phyloP scores from a whole-genome alignment of 768 basidiomycete species.

The Leccinum truebloodii region DNA sequence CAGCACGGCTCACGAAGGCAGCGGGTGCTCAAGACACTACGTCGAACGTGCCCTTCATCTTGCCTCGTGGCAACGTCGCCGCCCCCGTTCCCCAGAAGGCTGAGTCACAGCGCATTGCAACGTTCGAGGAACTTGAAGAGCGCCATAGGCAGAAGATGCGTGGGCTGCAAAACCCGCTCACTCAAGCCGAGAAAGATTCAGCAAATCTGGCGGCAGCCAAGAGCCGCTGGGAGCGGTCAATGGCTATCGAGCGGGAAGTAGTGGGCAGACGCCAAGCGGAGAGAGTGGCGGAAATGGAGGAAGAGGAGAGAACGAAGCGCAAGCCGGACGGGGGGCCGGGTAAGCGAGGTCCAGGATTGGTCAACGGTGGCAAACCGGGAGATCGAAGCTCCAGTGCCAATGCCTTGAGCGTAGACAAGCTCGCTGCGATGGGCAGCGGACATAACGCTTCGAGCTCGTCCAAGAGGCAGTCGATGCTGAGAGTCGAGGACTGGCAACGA shows the following conservation, averaged over 20 bases:
- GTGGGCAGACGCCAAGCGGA: slow-evolving; percentile 74
- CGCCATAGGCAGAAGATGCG: slow-evolving; percentile 84
- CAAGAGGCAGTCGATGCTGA: slow-evolving; percentile 69
- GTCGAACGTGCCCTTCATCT: slow-evolving; percentile 43
- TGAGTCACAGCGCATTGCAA: slow-evolving; percentile 56
- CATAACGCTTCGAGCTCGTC: slow-evolving; percentile 41
- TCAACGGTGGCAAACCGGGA: slow-evolving; percentile 36
- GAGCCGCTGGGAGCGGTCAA: slow-evolving; percentile 81
- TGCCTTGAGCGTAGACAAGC: slow-evolving; percentile 57
- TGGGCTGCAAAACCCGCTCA: slow-evolving; percentile 80
- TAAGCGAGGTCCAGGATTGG: slow-evolving; percentile 33
- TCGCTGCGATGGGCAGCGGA: slow-evolving; percentile 44
- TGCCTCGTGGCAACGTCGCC: slow-evolving; percentile 46
- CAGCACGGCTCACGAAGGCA: slow-evolving; percentile 35
- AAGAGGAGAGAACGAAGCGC: slow-evolving; percentile 51
- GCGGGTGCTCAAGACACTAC: slow-evolving; percentile 31
- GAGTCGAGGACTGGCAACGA: slow-evolving; percentile 85
- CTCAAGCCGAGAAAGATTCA: slow-evolving; percentile 75
- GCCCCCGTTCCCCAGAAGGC: slow-evolving; percentile 51
- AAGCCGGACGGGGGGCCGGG: slow-evolving; percentile 44
- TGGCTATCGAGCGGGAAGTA: slow-evolving; percentile 70
- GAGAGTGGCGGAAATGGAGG: slow-evolving; percentile 49
- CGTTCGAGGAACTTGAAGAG: slow-evolving; percentile 86
- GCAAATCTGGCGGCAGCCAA: slow-evolving; percentile 75
- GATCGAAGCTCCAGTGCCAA: slow-evolving; percentile 38